phyloP scores from a whole-genome alignment of 305 asterid species.

The Salvia sclarea region DNA sequence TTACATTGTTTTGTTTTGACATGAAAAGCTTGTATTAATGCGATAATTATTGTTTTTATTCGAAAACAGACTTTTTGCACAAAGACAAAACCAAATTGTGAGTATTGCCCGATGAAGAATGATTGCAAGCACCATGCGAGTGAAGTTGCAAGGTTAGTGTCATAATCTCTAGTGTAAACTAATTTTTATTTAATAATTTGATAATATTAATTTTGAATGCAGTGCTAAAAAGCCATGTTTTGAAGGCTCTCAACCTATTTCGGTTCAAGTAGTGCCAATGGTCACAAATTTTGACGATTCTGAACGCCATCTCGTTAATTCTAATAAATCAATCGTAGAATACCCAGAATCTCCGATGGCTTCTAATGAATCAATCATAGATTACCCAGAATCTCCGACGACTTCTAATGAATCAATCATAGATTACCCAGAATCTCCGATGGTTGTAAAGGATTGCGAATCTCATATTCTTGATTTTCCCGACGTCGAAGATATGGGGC shows the following conservation, averaged over 20 bases:
- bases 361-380: conserved; percentile 51
- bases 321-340: conserved; percentile 53
- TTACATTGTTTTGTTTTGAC: too few relatives aligned
- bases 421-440: conserved; percentile 58
- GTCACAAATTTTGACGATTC: background rate
- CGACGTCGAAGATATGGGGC: conserved; percentile 34
- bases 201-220: too few relatives aligned
- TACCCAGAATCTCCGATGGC: conserved; percentile 51
- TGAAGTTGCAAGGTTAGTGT: conserved; percentile 48
- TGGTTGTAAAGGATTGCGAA: too few relatives aligned
- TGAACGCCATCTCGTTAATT: too few relatives aligned
- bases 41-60: too few relatives aligned
- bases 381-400: conserved; percentile 56
- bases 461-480: too few relatives aligned
- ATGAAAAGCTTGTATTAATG: too few relatives aligned
- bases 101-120: conserved; percentile 61
- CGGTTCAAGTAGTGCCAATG: conserved; percentile 20
- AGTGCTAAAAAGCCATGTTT: conserved; percentile 45
- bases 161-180: background rate
- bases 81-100: conserved; percentile 55
- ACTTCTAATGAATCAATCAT: conserved; percentile 49
- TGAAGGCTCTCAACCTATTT: conserved; percentile 32
- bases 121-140: conserved; percentile 66
- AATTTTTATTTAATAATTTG: background rate
- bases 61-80: conserved; percentile 58